A percentile compares a stretch with the other conserved stretches of the same genome.
These are phyloP conservation scores for Arabidopsis suecica DNA, from an alignment of 345 rosid species.

Conservation along the genomic window DNA sequence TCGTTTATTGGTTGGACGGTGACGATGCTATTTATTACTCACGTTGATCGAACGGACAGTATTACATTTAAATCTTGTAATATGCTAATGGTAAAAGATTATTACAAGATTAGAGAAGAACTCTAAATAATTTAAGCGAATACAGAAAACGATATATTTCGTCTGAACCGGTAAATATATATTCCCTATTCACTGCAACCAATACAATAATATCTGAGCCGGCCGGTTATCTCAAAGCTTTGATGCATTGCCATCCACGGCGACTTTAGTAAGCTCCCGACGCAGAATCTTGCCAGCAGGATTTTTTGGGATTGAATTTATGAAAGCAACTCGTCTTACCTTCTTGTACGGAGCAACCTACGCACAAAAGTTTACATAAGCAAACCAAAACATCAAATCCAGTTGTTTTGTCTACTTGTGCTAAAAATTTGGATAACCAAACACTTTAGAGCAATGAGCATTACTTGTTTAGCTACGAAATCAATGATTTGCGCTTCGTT, in stretches of 20 bases:
- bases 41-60: slow-evolving; percentile 5
- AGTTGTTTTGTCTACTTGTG: not conserved
- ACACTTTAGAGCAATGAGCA: slow-evolving; percentile 9
- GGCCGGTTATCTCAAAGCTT: slow-evolving; percentile 45
- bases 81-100: not conserved
- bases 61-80: not conserved
- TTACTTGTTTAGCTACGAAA: slow-evolving; percentile 76
- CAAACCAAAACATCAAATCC: slow-evolving; percentile 18
- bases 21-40: not conserved
- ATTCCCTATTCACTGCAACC: not conserved
- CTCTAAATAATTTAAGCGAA: not conserved
- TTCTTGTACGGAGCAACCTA: slow-evolving; percentile 96
- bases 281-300: slow-evolving; percentile 87
- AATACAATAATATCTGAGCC: slow-evolving; percentile 1
- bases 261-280: slow-evolving; percentile 61
- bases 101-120: not conserved
- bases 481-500: slow-evolving; percentile 71
- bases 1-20: slow-evolving; percentile 9
- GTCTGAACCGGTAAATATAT: not conserved
- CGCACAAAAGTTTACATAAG: slow-evolving; percentile 13
- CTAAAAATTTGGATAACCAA: not conserved
- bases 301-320: slow-evolving; percentile 68
- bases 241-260: slow-evolving; percentile 48
- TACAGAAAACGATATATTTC: slow-evolving; percentile 4
- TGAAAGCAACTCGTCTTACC: slow-evolving; percentile 78